Conservation (phyloP, 2,329 filamentous ascomycete species). For the Pezicula rhizophila region DNA sequence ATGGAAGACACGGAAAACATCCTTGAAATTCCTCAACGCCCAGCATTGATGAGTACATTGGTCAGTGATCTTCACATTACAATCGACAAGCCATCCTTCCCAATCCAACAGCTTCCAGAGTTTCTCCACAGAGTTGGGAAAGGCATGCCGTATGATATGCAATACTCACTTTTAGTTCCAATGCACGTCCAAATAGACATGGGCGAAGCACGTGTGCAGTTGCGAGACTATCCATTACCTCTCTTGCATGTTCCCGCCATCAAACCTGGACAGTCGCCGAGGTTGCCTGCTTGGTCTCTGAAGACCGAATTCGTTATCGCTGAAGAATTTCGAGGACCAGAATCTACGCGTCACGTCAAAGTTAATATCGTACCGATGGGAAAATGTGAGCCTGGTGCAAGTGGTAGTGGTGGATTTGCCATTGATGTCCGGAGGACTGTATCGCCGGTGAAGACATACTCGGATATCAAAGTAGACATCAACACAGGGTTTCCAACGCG, state of each 20-base stretch:
- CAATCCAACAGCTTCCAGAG: conserved; percentile 70
- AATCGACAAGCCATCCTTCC: conserved; percentile 90
- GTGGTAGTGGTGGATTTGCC: conserved; percentile 63
- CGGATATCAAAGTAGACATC: conserved; percentile 84
- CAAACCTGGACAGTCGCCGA: conserved; percentile 70
- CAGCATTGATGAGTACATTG: conserved; percentile 72
- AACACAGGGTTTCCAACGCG: conserved; percentile 88
- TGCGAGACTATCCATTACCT: conserved; percentile 91
- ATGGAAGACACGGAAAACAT: conserved; percentile 78
- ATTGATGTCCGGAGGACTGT: conserved; percentile 88
- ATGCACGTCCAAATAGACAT: conserved; percentile 86
- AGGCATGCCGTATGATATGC: conserved; percentile 86
- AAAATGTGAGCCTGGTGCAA: conserved; percentile 45
- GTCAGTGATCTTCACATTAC: conserved; percentile 80
- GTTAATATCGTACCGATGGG: conserved; percentile 78
- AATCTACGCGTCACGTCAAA: conserved; percentile 73
- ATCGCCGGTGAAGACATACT: conserved; percentile 93
- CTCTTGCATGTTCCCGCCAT: conserved; percentile 84
- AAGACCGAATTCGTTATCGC: conserved; percentile 91
- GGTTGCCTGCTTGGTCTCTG: conserved; percentile 75
- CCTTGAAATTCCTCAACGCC: conserved; percentile 76
- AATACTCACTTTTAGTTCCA: conserved; percentile 83
- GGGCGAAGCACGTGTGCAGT: conserved; percentile 78
- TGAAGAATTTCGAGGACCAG: conserved; percentile 78
- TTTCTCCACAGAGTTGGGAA: conserved; percentile 92